Conservation (phyloP, 208 protist genomes). For the Trypanosomatidae sp. region DNA sequence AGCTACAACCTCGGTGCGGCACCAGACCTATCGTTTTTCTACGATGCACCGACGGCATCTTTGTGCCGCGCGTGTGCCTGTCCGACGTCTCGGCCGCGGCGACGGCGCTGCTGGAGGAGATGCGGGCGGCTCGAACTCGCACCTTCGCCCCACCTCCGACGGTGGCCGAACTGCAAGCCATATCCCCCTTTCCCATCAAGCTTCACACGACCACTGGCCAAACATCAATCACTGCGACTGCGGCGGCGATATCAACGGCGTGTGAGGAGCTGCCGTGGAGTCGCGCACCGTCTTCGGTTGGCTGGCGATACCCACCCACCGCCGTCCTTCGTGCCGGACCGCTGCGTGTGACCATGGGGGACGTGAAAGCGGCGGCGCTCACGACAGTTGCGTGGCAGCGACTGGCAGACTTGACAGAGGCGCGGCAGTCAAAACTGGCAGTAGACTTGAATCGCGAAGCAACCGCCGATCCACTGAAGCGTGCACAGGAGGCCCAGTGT, state of each 20-base stretch:
- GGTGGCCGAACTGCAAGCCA: conserved; percentile 12
- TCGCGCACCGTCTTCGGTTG: conserved; percentile 22
- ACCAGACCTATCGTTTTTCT: conserved; percentile 31
- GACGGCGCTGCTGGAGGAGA: conserved; percentile 8
- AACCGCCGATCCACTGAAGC: conserved; percentile 1
- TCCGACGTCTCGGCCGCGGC: conserved; percentile 5
- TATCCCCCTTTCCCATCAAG: conserved; percentile 1
- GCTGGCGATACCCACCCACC: conserved; percentile 22
- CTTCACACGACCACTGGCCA: conserved; percentile 15
- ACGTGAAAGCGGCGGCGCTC: conserved; percentile 39
- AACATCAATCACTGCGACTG: conserved; percentile 9
- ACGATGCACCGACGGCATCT: conserved; percentile 50
- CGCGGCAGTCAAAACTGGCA: conserved; percentile 24
- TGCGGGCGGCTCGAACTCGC: conserved; percentile 16
- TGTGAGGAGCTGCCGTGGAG: conserved; percentile 32
- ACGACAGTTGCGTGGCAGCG: conserved; percentile 47
- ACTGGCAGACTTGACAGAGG: conserved; percentile 21
- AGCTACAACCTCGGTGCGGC: not conserved
- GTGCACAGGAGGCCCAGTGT: conserved; percentile 18
- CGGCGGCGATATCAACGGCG: conserved; percentile 6
- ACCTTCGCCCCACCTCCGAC: conserved; percentile 20
- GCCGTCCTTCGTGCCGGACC: conserved; percentile 12
- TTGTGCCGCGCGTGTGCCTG: conserved; percentile 29
- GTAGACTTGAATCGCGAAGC: conserved; percentile 24
- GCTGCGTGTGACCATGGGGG: conserved; percentile 35